Percentiles rank a stretch among this genome's conserved stretches.
Evolutionary conservation across 495 filamentous ascomycete species (phyloP).

Genomic region (Trichocladium uniseriatum): DNA sequence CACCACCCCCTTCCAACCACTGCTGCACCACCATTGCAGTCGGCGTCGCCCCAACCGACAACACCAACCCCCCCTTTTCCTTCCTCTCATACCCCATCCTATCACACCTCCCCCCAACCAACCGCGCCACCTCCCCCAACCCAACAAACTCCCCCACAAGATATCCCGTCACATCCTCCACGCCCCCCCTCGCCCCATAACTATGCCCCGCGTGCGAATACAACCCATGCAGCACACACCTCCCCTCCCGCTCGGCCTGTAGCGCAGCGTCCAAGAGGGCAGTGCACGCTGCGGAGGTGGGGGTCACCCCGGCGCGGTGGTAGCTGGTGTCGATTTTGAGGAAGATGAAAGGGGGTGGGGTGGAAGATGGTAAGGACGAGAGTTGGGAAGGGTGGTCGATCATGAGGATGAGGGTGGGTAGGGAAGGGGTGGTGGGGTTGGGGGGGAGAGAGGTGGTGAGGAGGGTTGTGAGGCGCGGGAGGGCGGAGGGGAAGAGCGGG

Average conservation of each 20-base stretch:
- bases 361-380: constrained; percentile 32
- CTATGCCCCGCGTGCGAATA: constrained; percentile 77
- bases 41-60: constrained; percentile 76
- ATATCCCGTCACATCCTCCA: constrained; percentile 39
- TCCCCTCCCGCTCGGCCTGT: constrained; percentile 27
- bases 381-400: constrained; percentile 64
- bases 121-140: constrained; percentile 40
- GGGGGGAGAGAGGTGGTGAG: constrained; percentile 39
- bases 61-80: constrained; percentile 33
- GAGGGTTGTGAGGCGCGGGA: constrained; percentile 48
- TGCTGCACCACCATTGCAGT: constrained; percentile 53
- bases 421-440: neutral
- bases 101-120: constrained; percentile 11
- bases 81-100: neutral
- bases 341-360: constrained; percentile 47
- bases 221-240: constrained; percentile 49
- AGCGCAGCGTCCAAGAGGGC: constrained; percentile 44
- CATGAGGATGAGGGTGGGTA: constrained; percentile 50
- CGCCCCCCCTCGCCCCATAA: constrained; percentile 40
- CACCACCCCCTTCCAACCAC: constrained; percentile 5
- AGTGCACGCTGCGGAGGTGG: constrained; percentile 39
- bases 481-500: constrained; percentile 54
- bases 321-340: constrained; percentile 75
- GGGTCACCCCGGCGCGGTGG: constrained; percentile 60
- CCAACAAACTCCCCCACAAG: constrained; percentile 53